Conservation (phyloP, 2,329 filamentous ascomycete species). For the Mycosphaerelloides madeirae region DNA sequence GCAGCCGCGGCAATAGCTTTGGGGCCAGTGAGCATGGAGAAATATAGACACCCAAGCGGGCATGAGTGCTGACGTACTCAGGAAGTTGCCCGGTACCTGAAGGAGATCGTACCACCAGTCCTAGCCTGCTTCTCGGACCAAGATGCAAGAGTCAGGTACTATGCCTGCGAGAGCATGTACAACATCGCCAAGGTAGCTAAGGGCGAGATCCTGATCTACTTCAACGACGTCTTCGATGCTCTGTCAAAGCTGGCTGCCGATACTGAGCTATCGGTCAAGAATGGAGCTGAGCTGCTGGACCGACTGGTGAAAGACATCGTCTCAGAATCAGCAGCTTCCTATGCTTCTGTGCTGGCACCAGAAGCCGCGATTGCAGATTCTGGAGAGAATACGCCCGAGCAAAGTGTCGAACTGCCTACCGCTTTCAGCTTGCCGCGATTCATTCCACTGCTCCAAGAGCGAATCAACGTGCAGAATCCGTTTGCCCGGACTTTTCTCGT, state of each 20-base stretch:
- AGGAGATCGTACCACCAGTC: conserved; percentile 92
- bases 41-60: neutral
- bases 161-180: conserved; percentile 99
- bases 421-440: conserved; percentile 90
- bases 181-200: conserved; percentile 99
- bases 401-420: conserved; percentile 58
- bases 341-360: conserved; percentile 75
- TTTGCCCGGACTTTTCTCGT: conserved; percentile 94
- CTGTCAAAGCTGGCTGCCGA: conserved; percentile 95
- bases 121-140: conserved; percentile 97
- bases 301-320: conserved; percentile 95
- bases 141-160: conserved; percentile 94
- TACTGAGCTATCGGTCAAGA: conserved; percentile 94
- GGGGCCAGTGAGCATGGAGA: conserved; percentile 64
- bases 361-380: conserved; percentile 46
- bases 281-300: conserved; percentile 91
- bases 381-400: conserved; percentile 30
- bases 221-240: conserved; percentile 97
- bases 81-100: conserved; percentile 87
- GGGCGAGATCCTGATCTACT: conserved; percentile 93
- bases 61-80: conserved; percentile 40
- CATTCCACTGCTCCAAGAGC: conserved; percentile 87
- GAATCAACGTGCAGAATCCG: conserved; percentile 89
- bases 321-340: conserved; percentile 88
- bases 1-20: conserved; percentile 94